phyloP scores from a whole-genome alignment of 768 basidiomycete genomes.

The Pisolithus sp. region DNA sequence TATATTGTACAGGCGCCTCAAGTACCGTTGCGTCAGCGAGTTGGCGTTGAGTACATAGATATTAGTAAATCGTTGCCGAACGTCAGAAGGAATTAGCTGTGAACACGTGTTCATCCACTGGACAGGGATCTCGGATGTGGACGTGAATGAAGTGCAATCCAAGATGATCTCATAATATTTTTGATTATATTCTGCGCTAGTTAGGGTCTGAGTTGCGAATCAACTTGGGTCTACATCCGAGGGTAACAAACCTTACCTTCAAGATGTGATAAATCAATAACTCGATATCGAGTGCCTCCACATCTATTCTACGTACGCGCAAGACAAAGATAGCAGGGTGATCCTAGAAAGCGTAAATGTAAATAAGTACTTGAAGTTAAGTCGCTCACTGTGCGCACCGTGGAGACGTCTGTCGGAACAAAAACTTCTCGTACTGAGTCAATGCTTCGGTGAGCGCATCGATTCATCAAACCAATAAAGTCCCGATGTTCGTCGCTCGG shows the following conservation, averaged over 20 bases:
- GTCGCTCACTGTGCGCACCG: slow-evolving; percentile 29
- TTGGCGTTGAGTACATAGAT: slow-evolving; percentile 75
- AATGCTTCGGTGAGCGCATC: slow-evolving; percentile 54
- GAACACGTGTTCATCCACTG: slow-evolving; percentile 77
- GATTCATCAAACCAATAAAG: slow-evolving; percentile 61
- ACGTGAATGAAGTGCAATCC: slow-evolving; percentile 75
- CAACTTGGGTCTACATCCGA: not conserved
- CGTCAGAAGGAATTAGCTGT: slow-evolving; percentile 67
- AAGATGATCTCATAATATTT: slow-evolving; percentile 65
- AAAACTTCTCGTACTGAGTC: slow-evolving; percentile 65
- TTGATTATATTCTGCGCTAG: slow-evolving; percentile 39
- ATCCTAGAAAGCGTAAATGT: slow-evolving; percentile 30
- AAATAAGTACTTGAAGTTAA: not conserved
- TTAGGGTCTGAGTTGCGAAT: slow-evolving; percentile 40
- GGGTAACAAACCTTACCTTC: slow-evolving; percentile 39
- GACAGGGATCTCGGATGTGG: slow-evolving; percentile 70
- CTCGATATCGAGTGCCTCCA: slow-evolving; percentile 75
- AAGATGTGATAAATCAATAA: slow-evolving; percentile 72
- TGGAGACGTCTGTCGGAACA: slow-evolving; percentile 42
- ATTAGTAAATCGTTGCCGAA: slow-evolving; percentile 52
- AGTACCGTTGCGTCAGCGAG: slow-evolving; percentile 59
- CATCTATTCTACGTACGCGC: slow-evolving; percentile 63
- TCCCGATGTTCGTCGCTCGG: slow-evolving; percentile 50
- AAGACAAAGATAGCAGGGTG: slow-evolving; percentile 52
- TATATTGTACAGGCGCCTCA: slow-evolving; percentile 72